Evolutionary conservation across 1,284 basidiomycete genomes (phyloP).

Genomic region (Prillingera fragicola): DNA sequence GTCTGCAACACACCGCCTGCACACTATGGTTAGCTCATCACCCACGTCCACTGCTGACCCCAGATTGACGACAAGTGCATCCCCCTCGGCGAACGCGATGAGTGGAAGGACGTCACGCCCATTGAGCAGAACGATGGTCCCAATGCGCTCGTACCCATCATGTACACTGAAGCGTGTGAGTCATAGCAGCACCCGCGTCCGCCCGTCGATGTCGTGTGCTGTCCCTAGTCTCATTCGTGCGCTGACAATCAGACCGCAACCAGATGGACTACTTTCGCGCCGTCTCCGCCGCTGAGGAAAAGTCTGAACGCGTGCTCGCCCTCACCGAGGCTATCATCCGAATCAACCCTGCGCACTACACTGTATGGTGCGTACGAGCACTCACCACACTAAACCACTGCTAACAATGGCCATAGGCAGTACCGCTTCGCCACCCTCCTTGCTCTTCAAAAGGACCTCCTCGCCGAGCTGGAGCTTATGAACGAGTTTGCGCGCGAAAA

Average conservation of each 20-base stretch:
- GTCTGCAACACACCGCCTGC: too few species aligned
- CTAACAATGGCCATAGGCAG: conserved; percentile 70
- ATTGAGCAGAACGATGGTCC: conserved; percentile 70
- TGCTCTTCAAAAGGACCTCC: conserved; percentile 56
- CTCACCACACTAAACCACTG: too few species aligned
- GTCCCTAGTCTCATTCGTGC: not conserved
- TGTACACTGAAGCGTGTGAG: conserved; percentile 80
- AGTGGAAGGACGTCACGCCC: conserved; percentile 74
- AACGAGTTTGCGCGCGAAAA: conserved; percentile 72
- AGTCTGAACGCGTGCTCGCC: conserved; percentile 69
- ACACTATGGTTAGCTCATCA: too few species aligned
- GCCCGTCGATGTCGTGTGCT: not conserved
- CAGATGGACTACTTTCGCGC: conserved; percentile 87
- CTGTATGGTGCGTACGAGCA: conserved; percentile 72
- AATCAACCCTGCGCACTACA: conserved; percentile 87
- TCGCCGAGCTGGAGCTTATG: conserved; percentile 74
- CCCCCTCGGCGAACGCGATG: conserved; percentile 60
- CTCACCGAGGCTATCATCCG: conserved; percentile 80
- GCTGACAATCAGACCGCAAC: conserved; percentile 64
- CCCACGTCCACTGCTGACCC: too few species aligned
- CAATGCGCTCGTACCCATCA: conserved; percentile 77
- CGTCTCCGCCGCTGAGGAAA: conserved; percentile 67
- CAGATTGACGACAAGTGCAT: conserved; percentile 34
- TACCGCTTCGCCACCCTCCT: conserved; percentile 81
- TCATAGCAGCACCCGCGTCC: conserved; percentile 20